Base-by-base conservation (phyloP, 805 yeast genomes). In the Grigorovia humatica region DNA sequence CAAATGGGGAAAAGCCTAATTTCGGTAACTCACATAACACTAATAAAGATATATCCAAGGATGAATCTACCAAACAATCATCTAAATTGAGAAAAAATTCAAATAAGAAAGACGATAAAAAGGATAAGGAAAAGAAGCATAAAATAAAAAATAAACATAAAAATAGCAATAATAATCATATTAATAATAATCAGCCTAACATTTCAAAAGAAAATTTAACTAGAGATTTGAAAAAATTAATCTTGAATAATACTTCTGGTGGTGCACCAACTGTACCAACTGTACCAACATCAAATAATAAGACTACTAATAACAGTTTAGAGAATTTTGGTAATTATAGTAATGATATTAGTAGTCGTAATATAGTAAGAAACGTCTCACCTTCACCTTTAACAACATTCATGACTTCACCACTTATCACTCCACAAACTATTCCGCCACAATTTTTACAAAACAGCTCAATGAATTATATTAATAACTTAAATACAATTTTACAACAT, bases 1-100 rank as follows among this genome's bases (percentile, higher is more conserved):
- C 69, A 9, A 65, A 66, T 45, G 70, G 70, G 23, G 62, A 60
- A 43, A 66, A 56, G 47, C 69, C 70, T 18, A 57, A 64, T 55
- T 65, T 66, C 55, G 70, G 70, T 8, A 54, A 57, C 44, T 54
- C 59, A 35, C 15, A 17, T 17, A 44, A 18, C 9, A 46, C 29
- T 9, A 45, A 43, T 27, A 32, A 30, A 9, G 48, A 53, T 17
- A 42, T 23, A 6, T 4, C 27, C 3, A 23, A 23, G 27, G 27
- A 4, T 6, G 27, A 23, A 23, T 23, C 27, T 23, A 23, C 6
- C 27, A 23, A 23, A 6, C 27, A 23, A 23, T 23, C 27, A 32
- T 32, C 38, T 11, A 32, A 32, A 32, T 32, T 9, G 15, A 32
- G 15, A 8, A 38, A 38, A 15, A 12, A 38, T 38, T 38, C 42